Evolutionary conservation across 2,329 filamentous ascomycete genomes (phyloP), one percentile per base, ranked within the genome.

Genomic region (Hymenoscyphus albidus): DNA sequence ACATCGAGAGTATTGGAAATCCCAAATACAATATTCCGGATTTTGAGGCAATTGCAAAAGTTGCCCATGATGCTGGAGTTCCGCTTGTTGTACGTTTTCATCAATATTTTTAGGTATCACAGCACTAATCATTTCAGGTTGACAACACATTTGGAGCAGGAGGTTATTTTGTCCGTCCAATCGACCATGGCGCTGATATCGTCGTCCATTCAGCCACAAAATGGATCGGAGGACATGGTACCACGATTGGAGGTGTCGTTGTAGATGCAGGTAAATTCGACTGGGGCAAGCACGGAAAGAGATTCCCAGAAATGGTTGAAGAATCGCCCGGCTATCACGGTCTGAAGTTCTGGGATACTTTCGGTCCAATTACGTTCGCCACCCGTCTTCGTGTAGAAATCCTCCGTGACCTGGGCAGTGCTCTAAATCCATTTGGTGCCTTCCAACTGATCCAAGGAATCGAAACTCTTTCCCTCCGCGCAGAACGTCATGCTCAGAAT

Each of bases 131-230:
- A 51, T 9, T 55, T 70, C 27, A 90, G 84, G 90, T 94, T 59
- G 93, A 97, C 80, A 97, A 97, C 82, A 97, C 93, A 9, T 97
- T 97, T 73, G 94, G 93, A 58, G 93, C 93, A 13, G 93, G 93
- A 65, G 93, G 94, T 60, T 97, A 91, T 83, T 96, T 92, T 77
- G 82, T 89, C 70, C 87, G 90, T 6, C 93, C 93, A 51, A 94
- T 97, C 72, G 88, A 93, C 31, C 90, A 96, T 77, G 93, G 93
- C 63, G 93, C 91, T 68, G 93, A 97, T 75, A 97, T 97, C 66
- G 89, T 97, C 61, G 91, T 97, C 31, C 93, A 97, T 83, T 95
- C 91, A 48, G 93, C 93, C 12, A 97, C 93, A 65, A 97, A 97
- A 79, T 97, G 93, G 93, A 97, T 98, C 68, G 93, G 93, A 64